Base-by-base conservation (phyloP, 768 basidiomycete species). In the Piloderma croceum region DNA sequence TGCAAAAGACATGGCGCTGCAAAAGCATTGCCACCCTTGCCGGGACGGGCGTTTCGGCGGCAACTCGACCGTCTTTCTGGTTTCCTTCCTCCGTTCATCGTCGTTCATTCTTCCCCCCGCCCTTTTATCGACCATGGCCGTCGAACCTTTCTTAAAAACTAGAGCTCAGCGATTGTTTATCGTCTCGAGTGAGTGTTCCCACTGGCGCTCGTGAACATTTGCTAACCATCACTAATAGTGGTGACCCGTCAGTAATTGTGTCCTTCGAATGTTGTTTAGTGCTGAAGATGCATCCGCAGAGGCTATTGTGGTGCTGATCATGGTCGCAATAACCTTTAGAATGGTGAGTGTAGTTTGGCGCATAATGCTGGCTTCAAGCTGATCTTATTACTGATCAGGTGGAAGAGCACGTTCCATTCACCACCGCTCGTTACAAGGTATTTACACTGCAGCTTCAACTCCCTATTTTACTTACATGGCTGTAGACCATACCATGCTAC, bases 401-500 rank as follows among this genome's bases (percentile, higher is more conserved):
- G 32, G 70, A 71, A 31, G 58, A 66, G 24, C 45, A 69, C 45
- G 74, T 80, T 38, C 52, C 65, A 24, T 64, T 80, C 42, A 46
- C 45, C 3, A n/a, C 20, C 7, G 5, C 61, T 10, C 53, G 61
- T 48, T 83, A 80, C 63, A 83, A 81, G 64, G 83, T 76, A 46
- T 19, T 36, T 24, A 9, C n/a, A n/a, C n/a, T n/a, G n/a, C n/a
- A n/a, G n/a, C n/a, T n/a, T n/a, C n/a, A n/a, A n/a, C n/a, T n/a
- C n/a, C n/a, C n/a, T n/a, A n/a, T n/a, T n/a, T n/a, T n/a, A n/a
- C n/a, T n/a, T n/a, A n/a, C n/a, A n/a, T 15, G 36, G 31, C 11
- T 38, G 5, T 37, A 87, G 82, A 90, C 88, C 10, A 58, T 90
- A 39, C 81, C 87, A 46, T 90, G 88, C 60, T 91, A 90, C 58